Base-by-base conservation (phyloP, 805 yeast genomes). In the Lachancea mirantina region DNA sequence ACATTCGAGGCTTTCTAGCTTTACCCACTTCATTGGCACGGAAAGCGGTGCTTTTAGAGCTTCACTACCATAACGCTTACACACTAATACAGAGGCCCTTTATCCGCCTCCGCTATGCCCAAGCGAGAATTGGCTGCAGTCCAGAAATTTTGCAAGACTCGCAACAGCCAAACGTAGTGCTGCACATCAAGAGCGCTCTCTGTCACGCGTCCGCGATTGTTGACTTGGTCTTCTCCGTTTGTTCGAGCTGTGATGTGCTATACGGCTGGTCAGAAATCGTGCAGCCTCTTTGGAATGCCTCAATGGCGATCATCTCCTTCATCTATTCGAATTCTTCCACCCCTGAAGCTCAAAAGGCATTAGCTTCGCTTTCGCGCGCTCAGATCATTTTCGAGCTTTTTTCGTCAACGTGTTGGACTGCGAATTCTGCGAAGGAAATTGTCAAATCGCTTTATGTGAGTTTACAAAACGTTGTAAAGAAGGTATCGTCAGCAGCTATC, bases 331-430 rank as follows among this genome's bases (percentile, higher is more conserved):
- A 22, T 7, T 22, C 24, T 11, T 22, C 13, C 14, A 22, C 14
- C 13, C n/a, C 8, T n/a, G 8, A n/a, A 14, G 24, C 13, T n/a
- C 24, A 11, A 22, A 14, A 22, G 8, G 24, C 24, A 6, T 14
- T 22, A n/a, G 24, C n/a, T 14, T 22, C 24, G 24, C 24, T 22
- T 7, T 22, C 24, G 24, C 24, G 24, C 8, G 24, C 24, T 22
- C 24, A 22, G 13, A 22, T 4, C n/a, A 5, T 22, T 22, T 22
- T 22, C 24, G 24, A 22, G 8, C 24, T 22, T 11, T 7, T 22
- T 22, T 22, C 24, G 7, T 22, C 24, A n/a, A n/a, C n/a, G n/a
- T n/a, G n/a, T n/a, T n/a, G n/a, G n/a, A n/a, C n/a, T n/a, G n/a
- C n/a, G n/a, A n/a, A n/a, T n/a, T n/a, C n/a, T n/a, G n/a, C n/a